Base-by-base conservation (phyloP, 768 basidiomycete genomes). In the Xerocomus potaroensis region DNA sequence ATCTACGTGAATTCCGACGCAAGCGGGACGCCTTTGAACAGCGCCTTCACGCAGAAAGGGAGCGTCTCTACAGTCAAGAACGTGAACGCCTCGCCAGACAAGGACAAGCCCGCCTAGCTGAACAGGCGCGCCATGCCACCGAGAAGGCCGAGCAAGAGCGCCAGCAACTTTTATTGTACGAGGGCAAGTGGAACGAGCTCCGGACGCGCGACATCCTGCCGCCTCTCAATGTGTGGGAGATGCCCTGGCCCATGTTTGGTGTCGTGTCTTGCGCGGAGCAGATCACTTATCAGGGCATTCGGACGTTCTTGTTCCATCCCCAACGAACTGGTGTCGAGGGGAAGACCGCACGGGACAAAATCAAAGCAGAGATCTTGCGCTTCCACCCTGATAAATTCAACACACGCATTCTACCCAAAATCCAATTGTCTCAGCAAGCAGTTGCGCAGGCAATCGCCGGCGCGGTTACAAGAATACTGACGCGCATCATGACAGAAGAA, bases 381-480 rank as follows among this genome's bases (percentile, higher is more conserved):
- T 82, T 74, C 69, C 78, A 82, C 49, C 76, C 79, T 5, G 80
- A 83, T 51, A 79, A 76, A 53, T 74, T 79, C 53, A 59, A 72
- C 47, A 46, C 55, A 11, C 66, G 56, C 8, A 55, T 74, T 11
- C 43, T 74, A 22, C 52, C 55, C 8, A 71, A 64, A 37, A 65
- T 79, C 8, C 46, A 55, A 5, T 51, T 53, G 4, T 47, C 55
- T 4, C 67, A 79, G 12, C 62, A 62, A 36, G 58, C 55, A 16
- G 45, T 43, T 9, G 71, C 74, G 5, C 49, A 44, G 33, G 67
- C 67, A 41, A 70, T 69, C 0, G 69, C 72, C 11, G 73, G 68
- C 4, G 48, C 51, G 1, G 61, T 80, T 14, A 68, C 64, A 14
- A 69, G 71, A 44, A 68, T 74, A 37, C 55, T 81, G 43, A 75